Conservation (phyloP, 352 stramenopile species). For the Globisporangium ultimum region DNA sequence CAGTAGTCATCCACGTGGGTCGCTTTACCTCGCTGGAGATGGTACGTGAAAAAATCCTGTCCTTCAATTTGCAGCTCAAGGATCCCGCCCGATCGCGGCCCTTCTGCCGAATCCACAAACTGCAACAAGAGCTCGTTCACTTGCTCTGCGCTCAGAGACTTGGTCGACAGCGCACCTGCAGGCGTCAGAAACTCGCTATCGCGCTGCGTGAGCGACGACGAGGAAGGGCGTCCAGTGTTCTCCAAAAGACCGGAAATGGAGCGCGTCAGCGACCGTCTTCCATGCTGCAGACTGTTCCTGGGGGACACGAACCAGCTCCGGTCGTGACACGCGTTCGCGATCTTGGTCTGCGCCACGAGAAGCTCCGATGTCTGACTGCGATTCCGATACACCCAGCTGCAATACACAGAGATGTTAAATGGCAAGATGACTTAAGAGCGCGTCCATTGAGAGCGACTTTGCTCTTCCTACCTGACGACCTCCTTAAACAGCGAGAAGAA, state of each 20-base stretch:
- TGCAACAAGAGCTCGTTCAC: constrained; percentile 23
- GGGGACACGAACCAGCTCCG: constrained; percentile 61
- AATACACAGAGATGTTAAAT: neutral
- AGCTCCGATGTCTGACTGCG: constrained; percentile 28
- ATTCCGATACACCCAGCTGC: constrained; percentile 58
- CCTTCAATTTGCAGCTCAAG: constrained; percentile 37
- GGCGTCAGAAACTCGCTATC: neutral
- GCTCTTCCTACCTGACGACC: constrained; percentile 41
- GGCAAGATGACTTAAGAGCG: too few species aligned
- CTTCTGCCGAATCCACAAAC: constrained; percentile 26
- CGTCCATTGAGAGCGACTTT: too few species aligned
- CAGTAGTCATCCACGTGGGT: constrained; percentile 70
- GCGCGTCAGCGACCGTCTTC: neutral
- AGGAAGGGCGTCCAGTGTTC: neutral
- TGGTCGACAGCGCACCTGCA: neutral
- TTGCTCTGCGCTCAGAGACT: constrained; percentile 1
- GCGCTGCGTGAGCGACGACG: neutral
- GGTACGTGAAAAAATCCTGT: constrained; percentile 49
- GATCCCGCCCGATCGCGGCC: constrained; percentile 26
- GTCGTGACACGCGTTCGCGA: constrained; percentile 39
- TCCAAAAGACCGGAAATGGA: neutral
- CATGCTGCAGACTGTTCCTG: constrained; percentile 14
- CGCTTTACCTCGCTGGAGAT: constrained; percentile 58
- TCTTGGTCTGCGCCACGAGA: constrained; percentile 34
- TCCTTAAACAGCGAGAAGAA: constrained; percentile 84